phyloP scores from a whole-genome alignment of 2,329 filamentous ascomycete species.

The Aspergillus tanneri region DNA sequence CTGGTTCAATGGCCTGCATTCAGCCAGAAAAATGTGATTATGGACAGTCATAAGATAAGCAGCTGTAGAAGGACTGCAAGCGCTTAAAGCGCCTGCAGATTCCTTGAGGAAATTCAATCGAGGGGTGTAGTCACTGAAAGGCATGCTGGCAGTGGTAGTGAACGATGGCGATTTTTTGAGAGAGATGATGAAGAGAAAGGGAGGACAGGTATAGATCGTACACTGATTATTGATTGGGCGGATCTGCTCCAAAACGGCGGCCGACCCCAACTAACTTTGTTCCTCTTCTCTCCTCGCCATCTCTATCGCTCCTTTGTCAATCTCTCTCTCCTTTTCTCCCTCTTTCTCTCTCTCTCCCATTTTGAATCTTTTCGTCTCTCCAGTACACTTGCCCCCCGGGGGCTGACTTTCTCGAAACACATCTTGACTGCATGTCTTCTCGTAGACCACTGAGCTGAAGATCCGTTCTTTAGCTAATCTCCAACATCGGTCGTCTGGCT shows the following conservation, averaged over 20 bases:
- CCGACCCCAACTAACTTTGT: constrained; percentile 7
- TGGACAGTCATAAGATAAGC: constrained; percentile 41
- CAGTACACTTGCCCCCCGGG: neutral
- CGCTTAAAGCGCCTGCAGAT: constrained; percentile 34
- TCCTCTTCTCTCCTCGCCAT: constrained; percentile 12
- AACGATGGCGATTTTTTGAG: neutral
- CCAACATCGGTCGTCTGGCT: neutral
- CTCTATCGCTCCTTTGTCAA: constrained; percentile 3
- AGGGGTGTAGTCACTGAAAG: constrained; percentile 25
- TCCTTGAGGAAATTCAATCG: constrained; percentile 39
- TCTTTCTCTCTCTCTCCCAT: neutral
- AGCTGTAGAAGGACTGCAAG: constrained; percentile 41
- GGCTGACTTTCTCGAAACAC: neutral
- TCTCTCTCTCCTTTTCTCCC: constrained; percentile 3
- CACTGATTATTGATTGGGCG: neutral
- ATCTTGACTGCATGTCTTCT: neutral
- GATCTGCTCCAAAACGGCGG: constrained; percentile 13
- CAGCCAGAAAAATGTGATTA: constrained; percentile 36
- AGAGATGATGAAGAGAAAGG: neutral
- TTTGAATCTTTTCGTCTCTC: neutral
- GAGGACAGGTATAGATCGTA: neutral
- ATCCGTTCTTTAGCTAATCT: too few species aligned
- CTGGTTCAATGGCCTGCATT: constrained; percentile 33
- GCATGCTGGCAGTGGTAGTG: constrained; percentile 15
- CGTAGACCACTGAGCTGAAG: neutral